A percentile compares a stretch with the other conserved stretches of the same genome.
Conservation (phyloP, 2,329 filamentous ascomycete genomes). For the Cordyceps cateniannulata region DNA sequence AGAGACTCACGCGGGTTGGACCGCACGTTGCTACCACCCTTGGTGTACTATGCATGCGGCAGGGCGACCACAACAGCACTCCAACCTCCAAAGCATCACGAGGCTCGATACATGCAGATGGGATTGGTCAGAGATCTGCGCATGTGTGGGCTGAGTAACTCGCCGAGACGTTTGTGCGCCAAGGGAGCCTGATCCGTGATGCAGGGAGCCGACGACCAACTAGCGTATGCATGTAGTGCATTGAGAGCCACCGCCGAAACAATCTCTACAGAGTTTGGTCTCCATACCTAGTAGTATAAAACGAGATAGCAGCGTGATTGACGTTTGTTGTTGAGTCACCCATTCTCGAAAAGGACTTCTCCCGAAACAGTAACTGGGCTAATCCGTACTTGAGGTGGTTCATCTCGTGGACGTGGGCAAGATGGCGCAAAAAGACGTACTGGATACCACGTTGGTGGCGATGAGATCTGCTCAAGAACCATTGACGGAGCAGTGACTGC, state of each 20-base stretch:
- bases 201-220: background rate
- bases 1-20: too few relatives aligned
- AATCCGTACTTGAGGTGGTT: too few relatives aligned
- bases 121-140: constrained; percentile 4
- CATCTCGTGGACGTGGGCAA: too few relatives aligned
- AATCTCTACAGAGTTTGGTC: background rate
- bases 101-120: background rate
- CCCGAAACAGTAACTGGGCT: too few relatives aligned
- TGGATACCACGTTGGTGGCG: too few relatives aligned
- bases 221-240: background rate
- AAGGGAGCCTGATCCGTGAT: background rate
- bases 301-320: background rate
- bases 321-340: background rate
- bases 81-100: background rate
- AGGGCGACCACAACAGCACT: too few relatives aligned
- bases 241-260: background rate
- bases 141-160: background rate
- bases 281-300: background rate
- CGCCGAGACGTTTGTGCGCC: background rate
- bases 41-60: too few relatives aligned
- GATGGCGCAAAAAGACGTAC: too few relatives aligned
- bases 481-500: too few relatives aligned
- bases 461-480: too few relatives aligned
- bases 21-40: too few relatives aligned
- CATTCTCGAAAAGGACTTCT: background rate